Evolutionary conservation across 179 eudicot genomes (phyloP), one percentile per base, ranked within the genome.

Genomic region (Patellifolia procumbens): DNA sequence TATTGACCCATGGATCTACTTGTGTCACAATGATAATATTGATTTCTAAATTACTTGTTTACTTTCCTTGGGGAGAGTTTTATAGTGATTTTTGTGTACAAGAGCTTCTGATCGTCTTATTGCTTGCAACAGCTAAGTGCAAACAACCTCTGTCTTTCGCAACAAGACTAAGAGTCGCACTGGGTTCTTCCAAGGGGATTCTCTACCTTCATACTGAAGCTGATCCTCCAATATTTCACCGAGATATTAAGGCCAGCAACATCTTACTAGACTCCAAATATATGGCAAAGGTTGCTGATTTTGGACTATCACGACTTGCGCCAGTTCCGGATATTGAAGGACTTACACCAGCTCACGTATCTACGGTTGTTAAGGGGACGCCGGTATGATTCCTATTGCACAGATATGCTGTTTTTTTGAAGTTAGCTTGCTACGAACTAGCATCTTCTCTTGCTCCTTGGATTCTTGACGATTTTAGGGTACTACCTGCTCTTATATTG

Each of bases 201-300:
- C 90, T 91, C 31, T 91, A 91, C 81, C 88, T 91, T 28, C 96
- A 91, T 78, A 72, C 90, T 0, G 96, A 91, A 84, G 96, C 92
- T 46, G 81, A 91, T 74, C 96, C 96, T 31, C 96, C 96, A 31
- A 88, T 91, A 81, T 83, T 89, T 71, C 96, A 91, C 78, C 90
- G 96, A 20, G 95, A 91, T 81, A 89, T 91, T 58, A 91, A 91
- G 71, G 89, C 95, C 74, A 91, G 78, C 76, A 89, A 91, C 79
- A 89, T 91, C 70, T 78, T 91, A 64, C 69, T 91, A 70, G 96
- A 91, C 84, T 74, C 89, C 10, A 83, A 84, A 26, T 77, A 82
- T 51, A 86, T 55, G 69, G 96, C 92, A 17, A 91, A 91, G 67
- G 96, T 91, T 53, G 88, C 96, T 80, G 96, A 91, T 84, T 91